These are phyloP conservation scores for Tuctoria greenei DNA, from an alignment of 176 grass and related monocot species.

Conservation along the genomic window DNA sequence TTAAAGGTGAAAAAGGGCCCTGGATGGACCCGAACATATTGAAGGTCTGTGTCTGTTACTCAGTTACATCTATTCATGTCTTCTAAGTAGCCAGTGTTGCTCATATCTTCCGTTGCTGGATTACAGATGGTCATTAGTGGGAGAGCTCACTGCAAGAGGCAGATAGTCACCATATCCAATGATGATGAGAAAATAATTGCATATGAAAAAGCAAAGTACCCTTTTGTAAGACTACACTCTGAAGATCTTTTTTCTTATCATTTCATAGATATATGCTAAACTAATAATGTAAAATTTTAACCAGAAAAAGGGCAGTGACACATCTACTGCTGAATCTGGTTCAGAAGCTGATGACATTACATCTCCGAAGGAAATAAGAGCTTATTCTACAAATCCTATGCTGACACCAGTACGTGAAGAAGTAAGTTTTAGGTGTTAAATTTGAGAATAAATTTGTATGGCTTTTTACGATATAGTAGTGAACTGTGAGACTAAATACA, in stretches of 20 bases:
- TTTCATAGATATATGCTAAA: not conserved
- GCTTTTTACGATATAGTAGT: not conserved
- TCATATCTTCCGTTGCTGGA: not conserved
- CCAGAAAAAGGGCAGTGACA: slow-evolving; percentile 50
- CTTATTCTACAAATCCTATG: slow-evolving; percentile 25
- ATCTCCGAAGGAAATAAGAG: slow-evolving; percentile 29
- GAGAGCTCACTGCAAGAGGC: slow-evolving; percentile 37
- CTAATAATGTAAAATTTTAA: not conserved
- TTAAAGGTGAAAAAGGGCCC: slow-evolving; percentile 40
- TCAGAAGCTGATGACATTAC: slow-evolving; percentile 44
- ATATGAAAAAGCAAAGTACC: slow-evolving; percentile 42
- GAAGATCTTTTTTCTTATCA: not conserved
- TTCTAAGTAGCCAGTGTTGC: not conserved
- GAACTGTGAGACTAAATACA: not conserved
- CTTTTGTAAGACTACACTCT: slow-evolving; percentile 20
- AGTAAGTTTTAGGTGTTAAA: slow-evolving; percentile 18
- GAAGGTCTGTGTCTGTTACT: slow-evolving; percentile 18
- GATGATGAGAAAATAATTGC: slow-evolving; percentile 41
- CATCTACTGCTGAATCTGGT: slow-evolving; percentile 47
- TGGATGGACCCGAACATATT: slow-evolving; percentile 45
- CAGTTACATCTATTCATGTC: not conserved
- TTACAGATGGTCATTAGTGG: slow-evolving; percentile 48
- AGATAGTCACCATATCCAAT: slow-evolving; percentile 52
- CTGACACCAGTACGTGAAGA: slow-evolving; percentile 44
- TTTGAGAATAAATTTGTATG: not conserved